phyloP scores from a whole-genome alignment of 2,329 filamentous ascomycete genomes.

The Xenosphaeropsis pyriputrescens region DNA sequence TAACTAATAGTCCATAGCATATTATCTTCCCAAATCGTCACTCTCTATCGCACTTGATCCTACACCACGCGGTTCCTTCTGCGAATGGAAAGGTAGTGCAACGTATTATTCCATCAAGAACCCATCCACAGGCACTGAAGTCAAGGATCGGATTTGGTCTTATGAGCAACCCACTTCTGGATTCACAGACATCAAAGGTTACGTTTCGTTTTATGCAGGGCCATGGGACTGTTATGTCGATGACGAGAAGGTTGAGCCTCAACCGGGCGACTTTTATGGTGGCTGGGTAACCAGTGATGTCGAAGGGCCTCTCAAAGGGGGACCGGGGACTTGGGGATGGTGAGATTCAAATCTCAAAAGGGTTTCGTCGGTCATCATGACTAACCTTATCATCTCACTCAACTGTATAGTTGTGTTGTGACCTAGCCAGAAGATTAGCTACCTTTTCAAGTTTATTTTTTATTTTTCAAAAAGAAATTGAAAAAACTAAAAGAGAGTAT shows the following conservation, averaged over 20 bases:
- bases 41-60: slow-evolving; percentile 30
- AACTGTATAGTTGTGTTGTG: too few species aligned
- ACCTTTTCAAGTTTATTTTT: too few species aligned
- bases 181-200: slow-evolving; percentile 37
- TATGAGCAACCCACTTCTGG: slow-evolving; percentile 36
- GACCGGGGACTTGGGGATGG: slow-evolving; percentile 15
- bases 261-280: slow-evolving; percentile 49
- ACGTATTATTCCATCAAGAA: slow-evolving; percentile 38
- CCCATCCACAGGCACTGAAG: slow-evolving; percentile 21
- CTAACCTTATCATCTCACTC: too few species aligned
- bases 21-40: slow-evolving; percentile 39
- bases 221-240: slow-evolving; percentile 50
- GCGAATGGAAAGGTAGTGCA: slow-evolving; percentile 46
- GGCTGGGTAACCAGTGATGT: slow-evolving; percentile 49
- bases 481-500: too few species aligned
- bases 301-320: slow-evolving; percentile 33
- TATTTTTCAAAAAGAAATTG: too few species aligned
- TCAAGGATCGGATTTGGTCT: slow-evolving; percentile 40
- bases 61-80: slow-evolving; percentile 31
- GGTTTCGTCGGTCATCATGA: too few species aligned
- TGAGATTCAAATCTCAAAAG: not conserved
- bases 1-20: slow-evolving; percentile 24
- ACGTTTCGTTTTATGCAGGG: slow-evolving; percentile 43
- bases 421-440: too few species aligned
- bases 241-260: slow-evolving; percentile 40